phyloP scores from a whole-genome alignment of 75 land plant species.

The Cryptomeria japonica region DNA sequence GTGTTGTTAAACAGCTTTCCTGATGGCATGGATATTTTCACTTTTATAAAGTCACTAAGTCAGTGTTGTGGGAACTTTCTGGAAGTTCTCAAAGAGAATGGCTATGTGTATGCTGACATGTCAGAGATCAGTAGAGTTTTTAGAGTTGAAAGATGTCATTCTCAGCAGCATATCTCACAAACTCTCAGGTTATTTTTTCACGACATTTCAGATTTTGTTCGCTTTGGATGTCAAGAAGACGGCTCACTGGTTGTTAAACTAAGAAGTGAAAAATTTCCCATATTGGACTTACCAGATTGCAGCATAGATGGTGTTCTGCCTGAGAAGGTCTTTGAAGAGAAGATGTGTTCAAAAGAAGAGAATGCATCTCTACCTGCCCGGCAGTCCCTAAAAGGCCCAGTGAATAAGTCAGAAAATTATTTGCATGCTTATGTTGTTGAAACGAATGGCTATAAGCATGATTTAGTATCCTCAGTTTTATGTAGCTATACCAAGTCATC shows the following conservation, averaged over 20 bases:
- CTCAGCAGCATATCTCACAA: constrained; percentile 17
- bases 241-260: constrained; percentile 31
- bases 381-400: neutral
- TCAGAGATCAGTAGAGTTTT: neutral
- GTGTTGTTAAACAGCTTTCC: constrained; percentile 28
- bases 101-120: constrained; percentile 12
- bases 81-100: constrained; percentile 21
- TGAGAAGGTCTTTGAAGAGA: neutral
- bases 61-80: constrained; percentile 23
- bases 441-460: neutral
- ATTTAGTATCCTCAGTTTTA: neutral
- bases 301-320: constrained; percentile 2
- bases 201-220: constrained; percentile 40
- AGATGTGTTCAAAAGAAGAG: neutral
- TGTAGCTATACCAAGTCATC: constrained; percentile 7
- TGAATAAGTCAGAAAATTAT: neutral
- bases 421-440: neutral
- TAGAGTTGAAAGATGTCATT: neutral
- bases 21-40: constrained; percentile 35
- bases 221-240: constrained; percentile 36
- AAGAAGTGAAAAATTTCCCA: constrained; percentile 27
- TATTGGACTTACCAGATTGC: constrained; percentile 34
- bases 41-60: constrained; percentile 17
- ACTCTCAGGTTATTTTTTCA: constrained; percentile 23
- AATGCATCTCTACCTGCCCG: neutral